Evolutionary conservation across 179 eudicot genomes (phyloP).

Genomic region (Corrigiola litoralis): DNA sequence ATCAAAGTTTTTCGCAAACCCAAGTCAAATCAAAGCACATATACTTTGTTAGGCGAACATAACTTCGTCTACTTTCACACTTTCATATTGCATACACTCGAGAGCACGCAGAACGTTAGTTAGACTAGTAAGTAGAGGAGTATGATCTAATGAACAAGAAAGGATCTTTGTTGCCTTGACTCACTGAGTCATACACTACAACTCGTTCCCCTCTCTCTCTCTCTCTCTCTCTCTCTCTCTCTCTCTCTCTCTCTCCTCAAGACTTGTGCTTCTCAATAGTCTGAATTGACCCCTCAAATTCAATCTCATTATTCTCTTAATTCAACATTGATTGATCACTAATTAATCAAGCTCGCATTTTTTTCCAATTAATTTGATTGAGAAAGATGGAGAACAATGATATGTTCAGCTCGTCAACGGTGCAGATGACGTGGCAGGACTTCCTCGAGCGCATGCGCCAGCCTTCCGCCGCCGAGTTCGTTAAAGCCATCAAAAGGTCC

Average conservation of each 20-base stretch:
- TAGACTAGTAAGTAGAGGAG: too few species aligned
- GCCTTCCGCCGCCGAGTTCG: constrained; percentile 92
- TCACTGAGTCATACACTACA: too few species aligned
- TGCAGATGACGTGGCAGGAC: constrained; percentile 91
- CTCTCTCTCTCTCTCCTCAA: background rate
- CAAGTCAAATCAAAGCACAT: too few species aligned
- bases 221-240: background rate
- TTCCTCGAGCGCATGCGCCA: constrained; percentile 98
- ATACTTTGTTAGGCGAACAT: too few species aligned
- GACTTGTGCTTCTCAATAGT: background rate
- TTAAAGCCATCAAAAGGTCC: constrained; percentile 92
- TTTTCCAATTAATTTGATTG: constrained; percentile 31
- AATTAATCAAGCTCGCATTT: background rate
- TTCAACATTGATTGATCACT: background rate
- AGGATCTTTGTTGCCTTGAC: too few species aligned
- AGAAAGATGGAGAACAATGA: constrained; percentile 76
- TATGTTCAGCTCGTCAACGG: constrained; percentile 70
- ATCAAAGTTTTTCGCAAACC: too few species aligned
- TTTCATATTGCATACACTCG: too few species aligned
- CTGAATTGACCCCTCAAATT: background rate
- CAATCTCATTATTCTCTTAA: background rate
- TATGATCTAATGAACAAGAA: too few species aligned
- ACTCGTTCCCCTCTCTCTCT: too few species aligned
- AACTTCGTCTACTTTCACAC: too few species aligned
- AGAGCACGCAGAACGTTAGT: too few species aligned